These are phyloP conservation scores for Juglanconis juglandina DNA, from an alignment of 2,329 filamentous ascomycete species.

Conservation along the genomic window DNA sequence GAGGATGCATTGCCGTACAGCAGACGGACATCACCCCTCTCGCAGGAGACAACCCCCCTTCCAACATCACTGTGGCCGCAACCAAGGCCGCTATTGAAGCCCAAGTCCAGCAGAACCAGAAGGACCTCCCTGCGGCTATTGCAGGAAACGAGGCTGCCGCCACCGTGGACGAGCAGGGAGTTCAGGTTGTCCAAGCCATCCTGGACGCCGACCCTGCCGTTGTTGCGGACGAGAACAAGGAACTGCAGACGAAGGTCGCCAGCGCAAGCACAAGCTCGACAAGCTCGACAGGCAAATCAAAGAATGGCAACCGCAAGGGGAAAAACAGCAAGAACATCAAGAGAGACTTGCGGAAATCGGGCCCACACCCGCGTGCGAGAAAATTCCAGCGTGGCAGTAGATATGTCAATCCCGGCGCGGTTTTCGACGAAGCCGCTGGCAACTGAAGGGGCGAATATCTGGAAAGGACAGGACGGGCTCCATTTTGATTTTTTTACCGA, in stretches of 20 bases:
- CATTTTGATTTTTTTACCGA: too few species aligned
- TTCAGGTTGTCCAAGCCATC: conserved; percentile 12
- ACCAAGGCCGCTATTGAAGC: conserved; percentile 39
- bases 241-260: conserved; percentile 5
- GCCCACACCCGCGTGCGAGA: not conserved
- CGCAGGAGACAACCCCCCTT: conserved; percentile 33
- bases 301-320: not conserved
- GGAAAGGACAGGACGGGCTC: not conserved
- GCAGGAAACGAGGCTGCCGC: conserved; percentile 38
- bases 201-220: conserved; percentile 7
- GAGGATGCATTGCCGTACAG: conserved; percentile 52
- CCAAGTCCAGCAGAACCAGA: conserved; percentile 47
- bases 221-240: not conserved
- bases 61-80: conserved; percentile 41
- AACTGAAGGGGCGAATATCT: not conserved
- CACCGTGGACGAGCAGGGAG: conserved; percentile 22
- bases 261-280: not conserved
- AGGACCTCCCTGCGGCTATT: conserved; percentile 45
- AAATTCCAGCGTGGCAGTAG: not conserved
- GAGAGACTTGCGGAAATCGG: not conserved
- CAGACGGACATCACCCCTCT: conserved; percentile 42
- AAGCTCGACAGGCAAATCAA: not conserved
- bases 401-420: not conserved
- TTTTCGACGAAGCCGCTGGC: not conserved
- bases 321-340: not conserved